These are phyloP conservation scores for Leptomonas seymouri DNA, from an alignment of 208 protist genomes.

Conservation along the genomic window DNA sequence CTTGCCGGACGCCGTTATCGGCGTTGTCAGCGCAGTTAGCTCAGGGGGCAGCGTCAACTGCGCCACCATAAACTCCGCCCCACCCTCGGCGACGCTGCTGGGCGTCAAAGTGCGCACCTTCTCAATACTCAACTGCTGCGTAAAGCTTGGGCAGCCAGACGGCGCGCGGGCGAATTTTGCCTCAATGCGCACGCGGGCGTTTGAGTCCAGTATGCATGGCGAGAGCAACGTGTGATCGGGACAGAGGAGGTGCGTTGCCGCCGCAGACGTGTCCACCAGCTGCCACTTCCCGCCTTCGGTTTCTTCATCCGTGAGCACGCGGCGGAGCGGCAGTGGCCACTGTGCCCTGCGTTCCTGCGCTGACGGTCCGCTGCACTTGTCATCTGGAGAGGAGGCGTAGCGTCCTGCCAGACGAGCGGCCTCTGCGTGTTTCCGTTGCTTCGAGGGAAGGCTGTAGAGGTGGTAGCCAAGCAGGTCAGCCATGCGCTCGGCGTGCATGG, in stretches of 20 bases:
- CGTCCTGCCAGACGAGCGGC: constrained; percentile 73
- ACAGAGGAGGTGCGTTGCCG: constrained; percentile 34
- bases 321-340: constrained; percentile 74
- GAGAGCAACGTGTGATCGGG: constrained; percentile 67
- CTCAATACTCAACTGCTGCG: constrained; percentile 34
- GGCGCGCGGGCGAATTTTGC: constrained; percentile 40
- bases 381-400: constrained; percentile 74
- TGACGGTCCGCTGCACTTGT: constrained; percentile 26
- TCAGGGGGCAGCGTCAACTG: constrained; percentile 17
- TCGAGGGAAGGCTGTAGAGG: constrained; percentile 85
- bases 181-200: constrained; percentile 51
- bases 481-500: constrained; percentile 88
- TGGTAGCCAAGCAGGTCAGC: constrained; percentile 87
- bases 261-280: constrained; percentile 52
- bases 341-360: constrained; percentile 10
- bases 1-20: constrained; percentile 69
- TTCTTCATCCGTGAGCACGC: constrained; percentile 60
- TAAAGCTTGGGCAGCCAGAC: constrained; percentile 43
- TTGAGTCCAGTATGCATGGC: constrained; percentile 69
- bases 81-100: constrained; percentile 29
- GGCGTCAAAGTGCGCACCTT: constrained; percentile 29
- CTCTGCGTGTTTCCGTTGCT: constrained; percentile 84
- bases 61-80: constrained; percentile 22
- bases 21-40: constrained; percentile 13
- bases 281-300: constrained; percentile 82